Percentiles rank a stretch among this genome's conserved stretches.
These are phyloP conservation scores for Candida sonorensis DNA, from an alignment of 805 yeast genomes.

Conservation along the genomic window DNA sequence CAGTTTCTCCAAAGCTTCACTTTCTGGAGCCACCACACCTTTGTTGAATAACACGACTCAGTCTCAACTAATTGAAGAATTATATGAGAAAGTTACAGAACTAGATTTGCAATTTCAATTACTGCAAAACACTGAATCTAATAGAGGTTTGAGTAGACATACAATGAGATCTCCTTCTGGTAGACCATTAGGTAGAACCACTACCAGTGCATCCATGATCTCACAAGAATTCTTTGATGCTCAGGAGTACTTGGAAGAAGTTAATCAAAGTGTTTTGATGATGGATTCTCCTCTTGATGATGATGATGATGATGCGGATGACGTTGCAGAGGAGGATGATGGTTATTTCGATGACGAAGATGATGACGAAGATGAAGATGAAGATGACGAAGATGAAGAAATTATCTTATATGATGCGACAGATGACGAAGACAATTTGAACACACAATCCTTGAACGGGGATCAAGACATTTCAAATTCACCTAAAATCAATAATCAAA, in stretches of 20 bases:
- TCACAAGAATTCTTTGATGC: conserved; percentile 65
- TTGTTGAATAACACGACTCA: neutral
- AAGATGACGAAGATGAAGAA: no score
- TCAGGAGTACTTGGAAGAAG: conserved; percentile 47
- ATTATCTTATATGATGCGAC: no score
- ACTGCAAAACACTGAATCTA: conserved; percentile 15
- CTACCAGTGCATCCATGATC: conserved; percentile 29
- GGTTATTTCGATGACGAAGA: conserved; percentile 11
- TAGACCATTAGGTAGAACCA: conserved; percentile 19
- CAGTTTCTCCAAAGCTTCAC: no score
- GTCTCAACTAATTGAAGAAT: conserved; percentile 7
- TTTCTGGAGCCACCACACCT: neutral
- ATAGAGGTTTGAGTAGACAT: conserved; percentile 16
- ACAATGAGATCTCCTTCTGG: conserved; percentile 18
- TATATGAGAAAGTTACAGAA: conserved; percentile 12
- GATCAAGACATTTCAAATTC: neutral
- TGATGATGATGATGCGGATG: conserved; percentile 10
- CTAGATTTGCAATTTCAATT: conserved; percentile 18
- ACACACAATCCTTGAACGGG: no score
- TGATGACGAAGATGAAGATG: neutral
- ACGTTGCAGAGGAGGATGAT: conserved; percentile 3
- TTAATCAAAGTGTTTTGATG: conserved; percentile 49
- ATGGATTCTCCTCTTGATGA: conserved; percentile 29
- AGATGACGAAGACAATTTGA: conserved; percentile 1
- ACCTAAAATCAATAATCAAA: no score